phyloP scores from a whole-genome alignment of 1,139 yeast genomes.

The Suhomyces anneliseae region DNA sequence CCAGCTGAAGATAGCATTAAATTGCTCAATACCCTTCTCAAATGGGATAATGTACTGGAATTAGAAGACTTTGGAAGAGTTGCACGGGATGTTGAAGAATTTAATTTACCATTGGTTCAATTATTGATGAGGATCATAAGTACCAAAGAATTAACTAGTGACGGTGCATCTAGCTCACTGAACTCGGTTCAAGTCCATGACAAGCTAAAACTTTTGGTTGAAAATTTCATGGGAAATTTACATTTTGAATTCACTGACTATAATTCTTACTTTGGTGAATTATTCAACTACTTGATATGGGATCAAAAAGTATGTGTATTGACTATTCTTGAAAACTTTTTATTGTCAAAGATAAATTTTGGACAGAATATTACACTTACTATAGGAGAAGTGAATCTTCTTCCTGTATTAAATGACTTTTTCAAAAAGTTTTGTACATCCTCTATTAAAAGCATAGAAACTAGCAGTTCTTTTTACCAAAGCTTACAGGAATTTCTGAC shows the following conservation, averaged over 20 bases:
- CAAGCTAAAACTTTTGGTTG: slow-evolving; percentile 30
- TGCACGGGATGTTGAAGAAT: slow-evolving; percentile 40
- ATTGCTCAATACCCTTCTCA: slow-evolving; percentile 22
- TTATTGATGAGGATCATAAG: slow-evolving; percentile 33
- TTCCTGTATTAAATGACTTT: slow-evolving; percentile 38
- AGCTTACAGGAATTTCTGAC: slow-evolving; percentile 12
- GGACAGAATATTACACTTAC: not conserved
- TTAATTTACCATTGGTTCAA: slow-evolving; percentile 56
- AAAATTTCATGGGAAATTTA: slow-evolving; percentile 42
- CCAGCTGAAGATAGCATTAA: slow-evolving; percentile 21
- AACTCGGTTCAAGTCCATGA: slow-evolving; percentile 11
- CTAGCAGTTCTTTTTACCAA: slow-evolving; percentile 21
- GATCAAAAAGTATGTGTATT: slow-evolving; percentile 30
- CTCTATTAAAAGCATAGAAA: slow-evolving; percentile 21
- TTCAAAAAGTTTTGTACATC: slow-evolving; percentile 41
- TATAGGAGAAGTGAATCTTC: slow-evolving; percentile 12
- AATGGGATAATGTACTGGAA: slow-evolving; percentile 10
- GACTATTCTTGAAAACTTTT: slow-evolving; percentile 28
- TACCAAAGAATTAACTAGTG: slow-evolving; percentile 17
- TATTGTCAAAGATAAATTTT: slow-evolving; percentile 21
- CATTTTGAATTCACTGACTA: slow-evolving; percentile 37
- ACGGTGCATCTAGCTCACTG: not conserved
- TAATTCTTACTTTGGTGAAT: slow-evolving; percentile 45
- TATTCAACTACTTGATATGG: slow-evolving; percentile 36
- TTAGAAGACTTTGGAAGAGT: slow-evolving; percentile 22